Conservation (phyloP, 2,329 filamentous ascomycete species). For the Immersiporthe knoxdaviesiana region DNA sequence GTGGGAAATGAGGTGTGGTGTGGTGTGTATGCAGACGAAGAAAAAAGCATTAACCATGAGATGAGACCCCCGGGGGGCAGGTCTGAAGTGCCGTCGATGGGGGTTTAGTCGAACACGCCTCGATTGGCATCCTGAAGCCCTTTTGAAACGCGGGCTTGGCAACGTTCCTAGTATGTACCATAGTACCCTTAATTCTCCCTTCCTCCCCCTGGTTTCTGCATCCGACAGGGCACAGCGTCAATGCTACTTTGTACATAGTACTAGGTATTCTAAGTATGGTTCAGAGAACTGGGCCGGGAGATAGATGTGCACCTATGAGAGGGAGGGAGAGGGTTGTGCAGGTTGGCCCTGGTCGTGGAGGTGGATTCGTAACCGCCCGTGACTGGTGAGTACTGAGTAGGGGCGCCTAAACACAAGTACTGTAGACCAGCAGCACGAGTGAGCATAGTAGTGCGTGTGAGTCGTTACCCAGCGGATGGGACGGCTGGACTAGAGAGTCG, state of each 20-base stretch:
- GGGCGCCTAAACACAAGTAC: constrained; percentile 15
- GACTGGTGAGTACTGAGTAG: background rate
- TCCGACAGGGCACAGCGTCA: constrained; percentile 9
- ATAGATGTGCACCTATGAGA: constrained; percentile 23
- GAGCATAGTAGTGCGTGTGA: background rate
- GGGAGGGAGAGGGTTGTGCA: background rate
- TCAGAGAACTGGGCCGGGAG: background rate
- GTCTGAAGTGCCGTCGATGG: constrained; percentile 20
- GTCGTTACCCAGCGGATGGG: background rate
- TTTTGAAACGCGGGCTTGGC: constrained; percentile 36
- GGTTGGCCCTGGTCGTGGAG: constrained; percentile 15
- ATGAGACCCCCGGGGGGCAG: constrained; percentile 15
- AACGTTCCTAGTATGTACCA: constrained; percentile 20
- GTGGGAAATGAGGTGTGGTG: constrained; percentile 14
- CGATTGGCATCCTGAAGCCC: constrained; percentile 35
- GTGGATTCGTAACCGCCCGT: constrained; percentile 25
- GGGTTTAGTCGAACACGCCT: constrained; percentile 20
- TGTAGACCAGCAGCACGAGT: too few species aligned
- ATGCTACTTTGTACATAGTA: too few species aligned
- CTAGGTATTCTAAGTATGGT: too few species aligned
- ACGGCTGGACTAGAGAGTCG: constrained; percentile 25
- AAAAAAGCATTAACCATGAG: constrained; percentile 20
- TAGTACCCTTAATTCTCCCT: too few species aligned
- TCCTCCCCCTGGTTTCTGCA: background rate
- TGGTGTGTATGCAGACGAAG: constrained; percentile 18